Evolutionary conservation across 2,329 filamentous ascomycete genomes (phyloP).

Genomic region (Microcyclospora pomicola): DNA sequence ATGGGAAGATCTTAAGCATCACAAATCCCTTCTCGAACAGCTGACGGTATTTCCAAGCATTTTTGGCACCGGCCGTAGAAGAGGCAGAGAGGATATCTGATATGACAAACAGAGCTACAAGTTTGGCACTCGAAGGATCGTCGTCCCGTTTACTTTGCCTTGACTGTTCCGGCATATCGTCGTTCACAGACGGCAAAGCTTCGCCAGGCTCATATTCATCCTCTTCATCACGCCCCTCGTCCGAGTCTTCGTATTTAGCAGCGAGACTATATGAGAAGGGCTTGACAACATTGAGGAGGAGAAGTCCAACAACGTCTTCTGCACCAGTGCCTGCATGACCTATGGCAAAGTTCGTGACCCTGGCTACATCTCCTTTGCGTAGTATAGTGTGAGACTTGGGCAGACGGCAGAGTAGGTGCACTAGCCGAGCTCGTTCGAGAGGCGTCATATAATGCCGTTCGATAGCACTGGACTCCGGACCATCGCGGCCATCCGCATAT

Average conservation of each 20-base stretch:
- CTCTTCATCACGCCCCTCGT: constrained; percentile 23
- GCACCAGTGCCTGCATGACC: constrained; percentile 72
- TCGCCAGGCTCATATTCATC: constrained; percentile 27
- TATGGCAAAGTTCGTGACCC: constrained; percentile 78
- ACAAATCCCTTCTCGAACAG: constrained; percentile 63
- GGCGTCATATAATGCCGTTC: constrained; percentile 58
- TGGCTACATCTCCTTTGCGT: constrained; percentile 71
- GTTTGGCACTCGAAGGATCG: constrained; percentile 58
- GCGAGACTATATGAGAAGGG: constrained; percentile 57
- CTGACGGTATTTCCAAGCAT: constrained; percentile 75
- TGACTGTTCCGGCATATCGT: constrained; percentile 24
- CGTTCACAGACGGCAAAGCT: constrained; percentile 14
- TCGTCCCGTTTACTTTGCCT: constrained; percentile 20
- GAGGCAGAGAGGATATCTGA: constrained; percentile 71
- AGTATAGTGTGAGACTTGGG: constrained; percentile 62
- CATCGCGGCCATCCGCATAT: constrained; percentile 24
- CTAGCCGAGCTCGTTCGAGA: constrained; percentile 68
- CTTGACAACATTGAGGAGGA: constrained; percentile 65
- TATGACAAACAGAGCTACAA: constrained; percentile 70
- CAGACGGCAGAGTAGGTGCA: constrained; percentile 69
- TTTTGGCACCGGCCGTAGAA: constrained; percentile 59
- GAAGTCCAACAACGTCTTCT: constrained; percentile 81
- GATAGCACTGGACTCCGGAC: constrained; percentile 9
- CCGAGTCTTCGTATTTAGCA: constrained; percentile 46
- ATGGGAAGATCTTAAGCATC: constrained; percentile 56